phyloP scores from a whole-genome alignment of 495 filamentous ascomycete genomes.

The Filosporella fistucella region DNA sequence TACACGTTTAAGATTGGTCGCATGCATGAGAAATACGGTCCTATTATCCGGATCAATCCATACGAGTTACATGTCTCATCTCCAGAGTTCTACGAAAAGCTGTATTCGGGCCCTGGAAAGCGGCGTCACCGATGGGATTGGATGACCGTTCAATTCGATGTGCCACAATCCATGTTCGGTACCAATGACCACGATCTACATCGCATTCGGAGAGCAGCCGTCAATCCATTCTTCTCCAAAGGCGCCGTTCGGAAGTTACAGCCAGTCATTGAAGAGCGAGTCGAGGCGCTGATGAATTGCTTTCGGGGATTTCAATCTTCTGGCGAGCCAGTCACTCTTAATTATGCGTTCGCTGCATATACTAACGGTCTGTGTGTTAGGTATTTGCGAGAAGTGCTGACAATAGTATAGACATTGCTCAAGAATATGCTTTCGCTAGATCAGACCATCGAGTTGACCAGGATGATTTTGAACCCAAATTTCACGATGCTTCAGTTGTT shows the following conservation, averaged over 20 bases:
- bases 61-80: slow-evolving; percentile 49
- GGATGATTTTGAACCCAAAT: slow-evolving; percentile 9
- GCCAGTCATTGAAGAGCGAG: slow-evolving; percentile 36
- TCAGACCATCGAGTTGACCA: slow-evolving; percentile 11
- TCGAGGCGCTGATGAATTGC: slow-evolving; percentile 7
- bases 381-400: not conserved
- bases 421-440: not conserved
- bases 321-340: slow-evolving; percentile 2
- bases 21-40: slow-evolving; percentile 32
- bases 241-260: slow-evolving; percentile 32
- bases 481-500: slow-evolving; percentile 12
- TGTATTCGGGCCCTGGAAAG: slow-evolving; percentile 29
- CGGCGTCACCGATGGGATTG: slow-evolving; percentile 1
- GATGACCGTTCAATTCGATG: not conserved
- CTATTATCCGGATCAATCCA: slow-evolving; percentile 56
- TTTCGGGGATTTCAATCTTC: not conserved
- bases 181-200: slow-evolving; percentile 40
- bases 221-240: slow-evolving; percentile 46
- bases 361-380: slow-evolving; percentile 2
- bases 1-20: slow-evolving; percentile 23
- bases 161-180: slow-evolving; percentile 29
- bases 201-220: slow-evolving; percentile 27
- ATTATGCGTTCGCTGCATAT: slow-evolving; percentile 5
- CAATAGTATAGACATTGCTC: not conserved
- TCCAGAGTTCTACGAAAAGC: slow-evolving; percentile 42